Percentiles rank a stretch among this genome's conserved stretches.
Evolutionary conservation across 495 filamentous ascomycete species (phyloP).

Genomic region (Oidiodendron maius): DNA sequence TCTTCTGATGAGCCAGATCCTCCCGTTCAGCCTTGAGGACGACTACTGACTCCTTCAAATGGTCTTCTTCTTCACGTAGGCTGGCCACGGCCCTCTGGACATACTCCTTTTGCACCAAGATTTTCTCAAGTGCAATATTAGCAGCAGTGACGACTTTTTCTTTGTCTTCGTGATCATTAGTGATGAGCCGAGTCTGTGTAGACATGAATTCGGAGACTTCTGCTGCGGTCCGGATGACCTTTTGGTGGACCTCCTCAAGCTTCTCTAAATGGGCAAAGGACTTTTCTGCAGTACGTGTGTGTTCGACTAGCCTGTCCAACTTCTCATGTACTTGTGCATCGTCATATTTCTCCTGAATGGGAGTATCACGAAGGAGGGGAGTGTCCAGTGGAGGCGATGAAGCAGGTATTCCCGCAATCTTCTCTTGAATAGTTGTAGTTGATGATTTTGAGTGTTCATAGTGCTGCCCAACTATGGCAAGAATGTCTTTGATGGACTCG

Average conservation of each 20-base stretch:
- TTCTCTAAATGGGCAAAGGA: constrained; percentile 60
- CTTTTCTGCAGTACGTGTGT: constrained; percentile 51
- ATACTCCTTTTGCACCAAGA: constrained; percentile 69
- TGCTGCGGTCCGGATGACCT: constrained; percentile 79
- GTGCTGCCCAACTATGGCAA: constrained; percentile 73
- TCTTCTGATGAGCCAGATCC: constrained; percentile 63
- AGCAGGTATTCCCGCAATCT: constrained; percentile 37
- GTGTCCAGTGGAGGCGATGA: constrained; percentile 25
- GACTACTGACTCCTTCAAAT: constrained; percentile 50
- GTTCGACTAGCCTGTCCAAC: constrained; percentile 74
- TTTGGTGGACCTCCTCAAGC: constrained; percentile 82
- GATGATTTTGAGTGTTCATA: constrained; percentile 61
- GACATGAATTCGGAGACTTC: constrained; percentile 83
- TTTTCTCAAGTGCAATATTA: constrained; percentile 71
- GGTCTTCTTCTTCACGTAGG: constrained; percentile 60
- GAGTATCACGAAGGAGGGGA: constrained; percentile 23
- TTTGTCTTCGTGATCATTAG: constrained; percentile 71
- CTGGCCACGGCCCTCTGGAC: constrained; percentile 65
- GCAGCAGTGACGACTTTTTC: constrained; percentile 79
- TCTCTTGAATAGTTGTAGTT: constrained; percentile 40
- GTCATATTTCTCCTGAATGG: constrained; percentile 51
- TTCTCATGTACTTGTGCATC: constrained; percentile 72
- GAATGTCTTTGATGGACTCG: constrained; percentile 74
- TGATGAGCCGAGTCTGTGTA: constrained; percentile 69
- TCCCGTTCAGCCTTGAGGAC: constrained; percentile 61